Conservation (phyloP, 306 rosid genomes). For the Neltuma alba region DNA sequence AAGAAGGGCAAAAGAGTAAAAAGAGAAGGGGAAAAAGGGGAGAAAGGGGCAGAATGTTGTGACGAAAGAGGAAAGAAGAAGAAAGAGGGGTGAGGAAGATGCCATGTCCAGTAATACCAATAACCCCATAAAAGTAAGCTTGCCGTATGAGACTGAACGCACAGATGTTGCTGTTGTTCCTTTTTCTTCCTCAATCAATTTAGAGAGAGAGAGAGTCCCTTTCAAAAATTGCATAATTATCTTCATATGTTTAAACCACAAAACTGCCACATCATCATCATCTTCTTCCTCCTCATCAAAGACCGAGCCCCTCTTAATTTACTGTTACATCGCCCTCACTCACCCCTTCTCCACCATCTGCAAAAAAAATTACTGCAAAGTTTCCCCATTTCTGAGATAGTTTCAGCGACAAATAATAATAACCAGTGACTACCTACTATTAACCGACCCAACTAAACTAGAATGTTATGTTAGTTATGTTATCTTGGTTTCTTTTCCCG, state of each 20-base stretch:
- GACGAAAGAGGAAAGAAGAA: background rate
- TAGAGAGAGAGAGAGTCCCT: too few species aligned
- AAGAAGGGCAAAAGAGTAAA: background rate
- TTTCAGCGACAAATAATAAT: conserved; percentile 44
- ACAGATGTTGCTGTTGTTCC: too few species aligned
- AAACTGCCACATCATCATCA: background rate
- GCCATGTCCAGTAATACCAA: conserved; percentile 33
- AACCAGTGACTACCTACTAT: conserved; percentile 10
- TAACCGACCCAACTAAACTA: conserved; percentile 15
- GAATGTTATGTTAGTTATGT: background rate
- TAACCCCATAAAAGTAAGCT: conserved; percentile 27
- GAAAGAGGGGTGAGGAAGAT: conserved; percentile 5
- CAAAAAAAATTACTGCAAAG: too few species aligned
- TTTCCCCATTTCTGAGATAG: conserved; percentile 8
- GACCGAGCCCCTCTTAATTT: background rate
- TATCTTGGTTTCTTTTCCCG: background rate
- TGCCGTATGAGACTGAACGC: conserved; percentile 24
- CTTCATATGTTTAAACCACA: too few species aligned
- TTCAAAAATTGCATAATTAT: too few species aligned
- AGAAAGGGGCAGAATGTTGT: conserved; percentile 27
- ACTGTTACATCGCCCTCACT: background rate
- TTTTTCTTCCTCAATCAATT: too few species aligned
- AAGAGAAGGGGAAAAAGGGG: conserved; percentile 2
- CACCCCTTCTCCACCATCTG: background rate
- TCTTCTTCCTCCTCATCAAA: background rate